phyloP scores from a whole-genome alignment of 495 filamentous ascomycete genomes.

The Cercophora scortea region DNA sequence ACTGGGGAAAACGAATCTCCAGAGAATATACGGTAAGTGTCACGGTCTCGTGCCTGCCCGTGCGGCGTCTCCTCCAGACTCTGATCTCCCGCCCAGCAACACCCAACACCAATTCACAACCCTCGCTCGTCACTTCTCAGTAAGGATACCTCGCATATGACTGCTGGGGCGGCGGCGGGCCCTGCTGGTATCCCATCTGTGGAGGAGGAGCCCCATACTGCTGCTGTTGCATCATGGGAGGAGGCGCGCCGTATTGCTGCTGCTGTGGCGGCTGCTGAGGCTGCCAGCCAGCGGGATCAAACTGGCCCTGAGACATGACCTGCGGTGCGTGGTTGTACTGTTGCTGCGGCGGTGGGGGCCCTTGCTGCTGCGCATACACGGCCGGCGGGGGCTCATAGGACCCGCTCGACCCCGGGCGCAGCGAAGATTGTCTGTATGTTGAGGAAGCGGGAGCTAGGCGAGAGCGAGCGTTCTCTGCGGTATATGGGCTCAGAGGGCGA shows the following conservation, averaged over 20 bases:
- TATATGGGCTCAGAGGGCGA: constrained; percentile 32
- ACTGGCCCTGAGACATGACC: not conserved
- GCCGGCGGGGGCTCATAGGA: constrained; percentile 39
- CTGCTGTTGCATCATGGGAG: constrained; percentile 5
- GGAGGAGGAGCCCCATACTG: constrained; percentile 5
- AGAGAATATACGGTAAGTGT: too few relatives aligned
- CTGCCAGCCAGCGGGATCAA: constrained; percentile 2
- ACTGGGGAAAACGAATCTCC: too few relatives aligned
- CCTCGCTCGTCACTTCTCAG: not conserved
- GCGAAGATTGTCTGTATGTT: constrained; percentile 34
- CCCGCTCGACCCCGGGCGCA: constrained; percentile 34
- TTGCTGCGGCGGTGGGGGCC: constrained; percentile 7
- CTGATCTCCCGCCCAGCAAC: too few relatives aligned
- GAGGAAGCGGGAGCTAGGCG: constrained; percentile 21
- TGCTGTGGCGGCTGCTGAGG: too few relatives aligned
- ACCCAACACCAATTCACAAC: too few relatives aligned
- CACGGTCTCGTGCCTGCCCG: too few relatives aligned
- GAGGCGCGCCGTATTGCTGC: constrained; percentile 3
- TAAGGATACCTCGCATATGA: constrained; percentile 13
- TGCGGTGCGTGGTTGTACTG: not conserved
- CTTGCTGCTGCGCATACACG: constrained; percentile 19
- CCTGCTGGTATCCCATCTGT: constrained; percentile 8
- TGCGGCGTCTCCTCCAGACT: too few relatives aligned
- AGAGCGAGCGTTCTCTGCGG: constrained; percentile 8
- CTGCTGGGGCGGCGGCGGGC: constrained; percentile 8